phyloP scores from a whole-genome alignment of 192 early-diverging fungal species.

The Powellomyces hirtus region DNA sequence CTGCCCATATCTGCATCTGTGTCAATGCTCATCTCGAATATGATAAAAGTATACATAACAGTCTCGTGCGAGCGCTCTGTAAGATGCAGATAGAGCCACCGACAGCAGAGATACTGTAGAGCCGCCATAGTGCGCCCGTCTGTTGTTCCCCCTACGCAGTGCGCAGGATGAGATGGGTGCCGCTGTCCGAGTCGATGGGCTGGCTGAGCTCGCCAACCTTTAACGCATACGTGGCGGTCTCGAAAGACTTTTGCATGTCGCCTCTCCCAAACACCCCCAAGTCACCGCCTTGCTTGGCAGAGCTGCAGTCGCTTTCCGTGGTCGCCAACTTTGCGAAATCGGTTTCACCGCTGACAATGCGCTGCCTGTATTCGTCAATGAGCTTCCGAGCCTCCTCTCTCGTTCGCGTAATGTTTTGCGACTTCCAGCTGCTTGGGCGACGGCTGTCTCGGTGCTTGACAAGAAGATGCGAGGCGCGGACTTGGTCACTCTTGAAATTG shows the following conservation, averaged over 20 bases:
- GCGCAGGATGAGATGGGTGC: conserved; percentile 89
- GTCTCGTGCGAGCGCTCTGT: too few relatives aligned
- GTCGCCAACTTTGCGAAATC: conserved; percentile 74
- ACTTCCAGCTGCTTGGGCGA: conserved; percentile 86
- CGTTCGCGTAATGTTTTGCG: conserved; percentile 82
- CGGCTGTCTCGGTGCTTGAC: conserved; percentile 89
- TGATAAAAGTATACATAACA: too few relatives aligned
- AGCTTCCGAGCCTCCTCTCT: conserved; percentile 82
- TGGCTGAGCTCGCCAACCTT: conserved; percentile 78
- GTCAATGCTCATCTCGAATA: too few relatives aligned
- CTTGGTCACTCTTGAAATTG: too few relatives aligned
- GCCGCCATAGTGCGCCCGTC: too few relatives aligned
- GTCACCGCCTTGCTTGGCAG: conserved; percentile 86
- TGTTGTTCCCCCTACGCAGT: too few relatives aligned
- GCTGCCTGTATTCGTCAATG: conserved; percentile 41
- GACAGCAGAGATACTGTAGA: too few relatives aligned
- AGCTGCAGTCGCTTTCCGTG: conserved; percentile 86
- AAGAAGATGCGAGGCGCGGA: conserved; percentile 86
- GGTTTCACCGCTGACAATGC: conserved; percentile 62
- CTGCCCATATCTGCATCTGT: too few relatives aligned
- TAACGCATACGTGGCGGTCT: conserved; percentile 79
- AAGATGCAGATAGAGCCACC: too few relatives aligned
- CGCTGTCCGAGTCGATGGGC: conserved; percentile 85
- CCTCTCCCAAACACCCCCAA: conserved; percentile 82
- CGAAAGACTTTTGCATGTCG: conserved; percentile 90